Base-by-base conservation (phyloP, 768 basidiomycete genomes). In the Pisolithus marmoratus region DNA sequence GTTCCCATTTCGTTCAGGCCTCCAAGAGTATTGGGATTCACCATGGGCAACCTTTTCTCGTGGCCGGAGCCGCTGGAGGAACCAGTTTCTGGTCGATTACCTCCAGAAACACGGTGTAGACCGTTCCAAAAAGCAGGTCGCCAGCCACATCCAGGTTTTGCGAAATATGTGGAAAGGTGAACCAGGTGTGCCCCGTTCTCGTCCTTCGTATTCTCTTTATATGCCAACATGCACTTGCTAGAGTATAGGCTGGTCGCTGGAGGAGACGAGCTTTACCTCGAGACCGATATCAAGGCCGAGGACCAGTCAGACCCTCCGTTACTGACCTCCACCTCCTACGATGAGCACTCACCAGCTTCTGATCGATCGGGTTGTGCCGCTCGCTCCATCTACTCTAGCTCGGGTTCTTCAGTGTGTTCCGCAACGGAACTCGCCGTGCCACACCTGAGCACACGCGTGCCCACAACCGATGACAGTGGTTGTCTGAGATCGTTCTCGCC, bases 151-250 rank as follows among this genome's bases (percentile, higher is more conserved):
- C 48, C 89, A 91, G 63, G 88, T 90, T 51, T 66, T 89, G 50
- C 74, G 87, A 47, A 90, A 90, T 63, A 90, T 90, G 88, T 90
- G 87, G 87, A 89, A 89, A 65, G 88, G 87, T 22, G 81, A 86
- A 53, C 77, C 83, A 73, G 84, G 88, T 86, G 52, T 31, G 72
- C 58, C 37, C 15, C 1, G 12, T 5, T 17, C 26, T n/a, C 38
- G 15, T 34, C 7, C 48, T 44, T 1, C 59, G 36, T 38, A n/a
- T 43, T 46, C 14, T 34, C 26, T 14, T 51, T 60, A 49, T 58
- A 19, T 38, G 44, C 49, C 47, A 20, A n/a, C 7, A 5, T 44
- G 20, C 26, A 60, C 52, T 48, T 34, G 40, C 1, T 60, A 88
- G 87, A 88, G 60, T 89, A 82, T 61, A 80, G 84, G 61, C 79